Conservation (phyloP, 768 basidiomycete species). For the Obba rivulosa region DNA sequence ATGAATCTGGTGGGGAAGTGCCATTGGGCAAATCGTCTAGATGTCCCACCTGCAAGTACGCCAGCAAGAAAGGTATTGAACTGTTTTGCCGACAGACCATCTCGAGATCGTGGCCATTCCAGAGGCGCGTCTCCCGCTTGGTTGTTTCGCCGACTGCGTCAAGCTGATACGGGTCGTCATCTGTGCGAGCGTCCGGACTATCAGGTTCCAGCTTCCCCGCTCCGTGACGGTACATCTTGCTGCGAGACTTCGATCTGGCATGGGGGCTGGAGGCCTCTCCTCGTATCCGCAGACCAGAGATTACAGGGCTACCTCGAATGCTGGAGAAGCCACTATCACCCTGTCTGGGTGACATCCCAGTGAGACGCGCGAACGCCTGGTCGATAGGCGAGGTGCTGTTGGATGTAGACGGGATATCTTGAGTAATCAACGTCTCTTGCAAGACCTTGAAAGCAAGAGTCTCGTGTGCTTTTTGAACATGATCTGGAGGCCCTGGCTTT, state of each 20-base stretch:
- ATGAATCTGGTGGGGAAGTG: not conserved
- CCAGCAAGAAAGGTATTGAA: slow-evolving; percentile 69
- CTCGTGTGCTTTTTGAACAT: slow-evolving; percentile 63
- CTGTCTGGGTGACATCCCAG: slow-evolving; percentile 3
- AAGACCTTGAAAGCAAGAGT: slow-evolving; percentile 77
- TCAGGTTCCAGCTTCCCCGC: slow-evolving; percentile 59
- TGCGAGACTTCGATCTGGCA: slow-evolving; percentile 64
- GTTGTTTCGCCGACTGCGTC: slow-evolving; percentile 16
- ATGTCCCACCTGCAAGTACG: slow-evolving; percentile 48
- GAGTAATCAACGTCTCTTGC: slow-evolving; percentile 72
- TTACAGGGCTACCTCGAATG: slow-evolving; percentile 10
- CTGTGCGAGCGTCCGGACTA: slow-evolving; percentile 5
- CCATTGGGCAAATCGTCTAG: slow-evolving; percentile 3
- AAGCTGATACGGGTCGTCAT: slow-evolving; percentile 13
- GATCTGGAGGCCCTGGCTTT: slow-evolving; percentile 28
- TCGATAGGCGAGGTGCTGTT: slow-evolving; percentile 23
- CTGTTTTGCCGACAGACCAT: slow-evolving; percentile 88
- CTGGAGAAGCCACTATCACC: slow-evolving; percentile 20
- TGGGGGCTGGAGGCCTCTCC: slow-evolving; percentile 27
- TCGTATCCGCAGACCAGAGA: slow-evolving; percentile 9
- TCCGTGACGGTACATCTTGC: slow-evolving; percentile 59
- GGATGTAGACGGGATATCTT: slow-evolving; percentile 11
- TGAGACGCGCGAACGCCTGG: slow-evolving; percentile 30
- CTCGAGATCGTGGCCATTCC: slow-evolving; percentile 82
- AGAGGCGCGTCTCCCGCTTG: slow-evolving; percentile 43